A percentile compares a stretch with the other conserved stretches of the same genome.
These are phyloP conservation scores for Chrysoporthe cubensis DNA, from an alignment of 2,329 filamentous ascomycete genomes.

Conservation along the genomic window DNA sequence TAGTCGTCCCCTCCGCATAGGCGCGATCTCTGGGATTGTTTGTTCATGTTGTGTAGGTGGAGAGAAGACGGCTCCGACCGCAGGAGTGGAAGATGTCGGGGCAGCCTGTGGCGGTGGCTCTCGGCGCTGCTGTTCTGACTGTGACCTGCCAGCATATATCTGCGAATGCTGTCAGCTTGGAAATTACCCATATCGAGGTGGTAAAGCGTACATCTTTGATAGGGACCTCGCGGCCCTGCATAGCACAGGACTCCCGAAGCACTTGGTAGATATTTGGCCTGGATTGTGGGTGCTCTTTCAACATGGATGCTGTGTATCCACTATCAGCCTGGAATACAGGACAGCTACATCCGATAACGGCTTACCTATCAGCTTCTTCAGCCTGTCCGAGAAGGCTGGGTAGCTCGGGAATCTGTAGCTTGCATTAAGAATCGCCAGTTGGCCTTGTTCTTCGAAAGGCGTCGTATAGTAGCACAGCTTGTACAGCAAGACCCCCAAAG, in stretches of 20 bases:
- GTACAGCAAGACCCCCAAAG: conserved; percentile 90
- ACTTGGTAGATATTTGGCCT: conserved; percentile 96
- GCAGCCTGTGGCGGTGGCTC: conserved; percentile 58
- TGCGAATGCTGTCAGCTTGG: conserved; percentile 40
- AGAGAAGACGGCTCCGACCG: conserved; percentile 80
- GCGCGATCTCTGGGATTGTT: conserved; percentile 83
- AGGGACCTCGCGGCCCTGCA: conserved; percentile 85
- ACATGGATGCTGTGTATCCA: conserved; percentile 72
- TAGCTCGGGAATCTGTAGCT: conserved; percentile 90
- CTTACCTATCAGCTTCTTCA: conserved; percentile 89
- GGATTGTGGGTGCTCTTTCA: conserved; percentile 76
- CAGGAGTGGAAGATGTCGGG: conserved; percentile 57
- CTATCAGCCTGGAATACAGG: conserved; percentile 11
- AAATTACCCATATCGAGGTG: conserved; percentile 29
- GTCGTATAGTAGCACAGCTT: conserved; percentile 99
- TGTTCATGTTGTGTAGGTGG: conserved; percentile 73
- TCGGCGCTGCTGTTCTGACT: conserved; percentile 62
- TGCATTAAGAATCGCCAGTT: conserved; percentile 95
- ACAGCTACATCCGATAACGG: conserved; percentile 5
- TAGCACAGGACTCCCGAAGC: conserved; percentile 80
- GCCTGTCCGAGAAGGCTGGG: conserved; percentile 83
- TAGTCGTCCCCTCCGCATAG: conserved; percentile 88
- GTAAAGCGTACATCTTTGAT: conserved; percentile 76
- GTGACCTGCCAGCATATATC: conserved; percentile 72
- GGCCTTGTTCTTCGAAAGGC: conserved; percentile 95